Percentiles rank a stretch among this genome's conserved stretches.
These are phyloP conservation scores for Kodamaea sp. DNA, from an alignment of 1,139 yeast species.

Conservation along the genomic window DNA sequence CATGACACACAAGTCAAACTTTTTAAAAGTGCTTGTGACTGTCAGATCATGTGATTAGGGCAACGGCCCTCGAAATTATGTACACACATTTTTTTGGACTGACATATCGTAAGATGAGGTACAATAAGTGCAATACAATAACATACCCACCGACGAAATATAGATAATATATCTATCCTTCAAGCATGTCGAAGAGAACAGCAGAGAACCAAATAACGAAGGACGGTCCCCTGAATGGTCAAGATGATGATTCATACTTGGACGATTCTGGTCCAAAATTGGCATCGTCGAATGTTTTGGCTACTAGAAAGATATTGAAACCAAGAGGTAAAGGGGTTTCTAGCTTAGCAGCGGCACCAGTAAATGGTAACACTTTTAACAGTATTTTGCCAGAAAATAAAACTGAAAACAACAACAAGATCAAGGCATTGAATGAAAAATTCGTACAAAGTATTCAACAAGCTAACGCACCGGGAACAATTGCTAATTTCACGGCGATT, in stretches of 20 bases:
- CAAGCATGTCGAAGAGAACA: conserved; percentile 58
- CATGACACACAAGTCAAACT: no score
- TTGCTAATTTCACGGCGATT: conserved; percentile 55
- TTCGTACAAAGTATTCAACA: conserved; percentile 51
- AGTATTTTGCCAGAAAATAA: conserved; percentile 4
- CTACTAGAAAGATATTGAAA: conserved; percentile 63
- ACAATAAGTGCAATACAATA: no score
- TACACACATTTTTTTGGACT: no score
- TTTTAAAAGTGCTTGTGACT: no score
- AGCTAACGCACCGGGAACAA: conserved; percentile 42
- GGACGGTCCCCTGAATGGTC: conserved; percentile 32
- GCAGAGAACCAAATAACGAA: conserved; percentile 59
- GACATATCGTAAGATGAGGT: no score
- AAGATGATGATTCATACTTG: conserved; percentile 35
- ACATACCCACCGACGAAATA: no score
- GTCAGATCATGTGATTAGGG: conserved; percentile 8
- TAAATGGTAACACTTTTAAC: not conserved
- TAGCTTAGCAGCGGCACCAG: not conserved
- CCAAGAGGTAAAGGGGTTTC: conserved; percentile 38
- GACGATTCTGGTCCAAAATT: conserved; percentile 22
- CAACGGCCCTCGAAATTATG: conserved; percentile 9
- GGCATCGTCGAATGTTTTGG: conserved; percentile 64
- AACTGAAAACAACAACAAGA: conserved; percentile 34
- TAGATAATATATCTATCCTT: not conserved
- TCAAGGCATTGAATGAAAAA: conserved; percentile 67